Percentiles rank a stretch among this genome's conserved stretches.
These are phyloP conservation scores for Mycena pura DNA, from an alignment of 768 basidiomycete species.

Conservation along the genomic window DNA sequence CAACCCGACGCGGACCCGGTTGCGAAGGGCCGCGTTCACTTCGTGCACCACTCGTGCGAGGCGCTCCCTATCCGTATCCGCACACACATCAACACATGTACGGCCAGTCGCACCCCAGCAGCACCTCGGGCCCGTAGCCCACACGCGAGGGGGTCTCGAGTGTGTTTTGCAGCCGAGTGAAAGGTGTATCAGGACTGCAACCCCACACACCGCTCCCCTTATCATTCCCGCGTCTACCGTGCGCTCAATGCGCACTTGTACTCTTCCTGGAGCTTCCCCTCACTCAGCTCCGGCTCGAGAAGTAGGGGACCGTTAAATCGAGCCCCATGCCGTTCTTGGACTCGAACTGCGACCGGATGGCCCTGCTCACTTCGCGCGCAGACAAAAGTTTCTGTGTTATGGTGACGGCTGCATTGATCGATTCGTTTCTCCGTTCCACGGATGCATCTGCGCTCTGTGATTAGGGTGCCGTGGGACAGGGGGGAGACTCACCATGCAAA, in stretches of 20 bases:
- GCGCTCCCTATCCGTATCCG: too few relatives aligned
- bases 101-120: too few relatives aligned
- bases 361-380: constrained; percentile 44
- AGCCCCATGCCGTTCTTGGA: constrained; percentile 41
- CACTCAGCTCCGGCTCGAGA: constrained; percentile 32
- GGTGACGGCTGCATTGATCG: constrained; percentile 44
- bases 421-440: constrained; percentile 45
- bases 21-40: too few relatives aligned
- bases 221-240: constrained; percentile 46
- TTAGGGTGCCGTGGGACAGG: background rate
- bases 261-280: constrained; percentile 36
- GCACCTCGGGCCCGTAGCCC: too few relatives aligned
- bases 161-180: too few relatives aligned
- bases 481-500: constrained; percentile 50
- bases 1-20: too few relatives aligned
- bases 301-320: constrained; percentile 44
- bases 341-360: constrained; percentile 46
- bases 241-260: constrained; percentile 49
- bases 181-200: too few relatives aligned
- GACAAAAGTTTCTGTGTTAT: constrained; percentile 45
- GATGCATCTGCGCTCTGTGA: constrained; percentile 42
- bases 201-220: too few relatives aligned
- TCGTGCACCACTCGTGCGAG: too few relatives aligned
- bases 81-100: too few relatives aligned
- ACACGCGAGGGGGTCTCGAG: too few relatives aligned